Evolutionary conservation across 768 basidiomycete genomes (phyloP), one percentile per base, ranked within the genome.

Genomic region (Peribolospora baueri): DNA sequence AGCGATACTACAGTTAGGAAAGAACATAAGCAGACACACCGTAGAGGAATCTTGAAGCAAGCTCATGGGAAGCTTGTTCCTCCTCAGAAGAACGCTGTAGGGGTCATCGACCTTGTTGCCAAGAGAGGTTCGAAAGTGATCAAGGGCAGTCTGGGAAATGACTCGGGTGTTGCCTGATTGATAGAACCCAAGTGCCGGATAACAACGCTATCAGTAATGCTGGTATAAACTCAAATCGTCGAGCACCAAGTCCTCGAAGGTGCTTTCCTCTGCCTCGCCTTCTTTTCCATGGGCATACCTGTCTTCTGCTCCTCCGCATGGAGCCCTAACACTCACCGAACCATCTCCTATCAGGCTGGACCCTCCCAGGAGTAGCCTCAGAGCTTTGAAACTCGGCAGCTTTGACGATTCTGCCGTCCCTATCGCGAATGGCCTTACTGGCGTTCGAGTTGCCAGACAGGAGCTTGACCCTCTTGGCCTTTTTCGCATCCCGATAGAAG

Each of bases 31-130:
- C 51, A 58, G 70, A 45, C 55, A 76, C 86, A 90, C 91, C 25
- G 56, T 53, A 38, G 59, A 57, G 42, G 84, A 80, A 66, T 93
- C 90, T 61, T 91, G 86, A 42, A 98, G 72, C 46, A 98, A 72
- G 7, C 84, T 85, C 88, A 98, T 93, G 3, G 91, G 91, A 10
- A 98, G 74, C 68, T 97, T 97, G 70, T 95, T 97, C 56, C 88
- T 75, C 57, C 81, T 80, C 51, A 98, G 68, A 42, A 98, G 75
- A 8, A 98, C 91, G 7, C 87, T 88, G 65, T 97, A 98, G 0
- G 93, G 93, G 63, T 97, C 90, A 69, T 84, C 75, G 62, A 86
- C 85, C 67, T 79, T 85, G 9, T 75, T 72, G 36, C 76, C 73
- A 48, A 98, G 75, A 63, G 84, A 86, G 10, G 83, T 86, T 52